Conservation (phyloP, 768 basidiomycete species). For the Cystobasidium tubakii region DNA sequence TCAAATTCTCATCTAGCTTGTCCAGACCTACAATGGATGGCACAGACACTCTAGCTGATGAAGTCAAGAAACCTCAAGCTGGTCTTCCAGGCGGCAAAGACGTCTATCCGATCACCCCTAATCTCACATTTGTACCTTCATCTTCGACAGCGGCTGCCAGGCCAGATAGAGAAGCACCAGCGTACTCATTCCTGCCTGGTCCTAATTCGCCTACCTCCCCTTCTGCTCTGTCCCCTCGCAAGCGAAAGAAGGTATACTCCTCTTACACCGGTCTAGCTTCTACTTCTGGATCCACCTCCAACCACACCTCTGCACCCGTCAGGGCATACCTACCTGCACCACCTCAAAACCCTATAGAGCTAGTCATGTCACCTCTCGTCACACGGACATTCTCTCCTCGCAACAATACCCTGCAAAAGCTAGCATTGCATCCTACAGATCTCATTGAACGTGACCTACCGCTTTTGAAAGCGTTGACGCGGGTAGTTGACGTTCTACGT, state of each 20-base stretch:
- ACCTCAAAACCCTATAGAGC: conserved; percentile 44
- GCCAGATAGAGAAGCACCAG: conserved; percentile 27
- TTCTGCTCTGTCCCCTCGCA: conserved; percentile 2
- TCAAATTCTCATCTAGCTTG: neutral
- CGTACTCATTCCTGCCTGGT: neutral
- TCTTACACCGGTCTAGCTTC: conserved; percentile 29
- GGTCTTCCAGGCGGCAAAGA: neutral
- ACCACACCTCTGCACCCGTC: conserved; percentile 32
- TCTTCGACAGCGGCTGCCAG: conserved; percentile 32
- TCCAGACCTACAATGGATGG: neutral
- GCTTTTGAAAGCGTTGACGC: conserved; percentile 36
- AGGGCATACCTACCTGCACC: conserved; percentile 41
- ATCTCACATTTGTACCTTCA: conserved; percentile 41
- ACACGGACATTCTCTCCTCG: conserved; percentile 39
- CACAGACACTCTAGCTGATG: conserved; percentile 16
- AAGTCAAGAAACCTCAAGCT: conserved; percentile 3
- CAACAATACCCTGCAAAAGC: conserved; percentile 39
- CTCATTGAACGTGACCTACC: conserved; percentile 45
- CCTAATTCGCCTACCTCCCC: conserved; percentile 1
- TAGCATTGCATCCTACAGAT: conserved; percentile 39
- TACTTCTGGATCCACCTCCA: neutral
- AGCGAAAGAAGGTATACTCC: conserved; percentile 12
- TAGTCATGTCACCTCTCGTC: conserved; percentile 40
- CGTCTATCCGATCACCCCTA: conserved; percentile 44
- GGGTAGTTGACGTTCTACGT: conserved; percentile 40